These are phyloP conservation scores for Phaeophleospora eucalypticola DNA, from an alignment of 2,329 filamentous ascomycete genomes.

Conservation along the genomic window DNA sequence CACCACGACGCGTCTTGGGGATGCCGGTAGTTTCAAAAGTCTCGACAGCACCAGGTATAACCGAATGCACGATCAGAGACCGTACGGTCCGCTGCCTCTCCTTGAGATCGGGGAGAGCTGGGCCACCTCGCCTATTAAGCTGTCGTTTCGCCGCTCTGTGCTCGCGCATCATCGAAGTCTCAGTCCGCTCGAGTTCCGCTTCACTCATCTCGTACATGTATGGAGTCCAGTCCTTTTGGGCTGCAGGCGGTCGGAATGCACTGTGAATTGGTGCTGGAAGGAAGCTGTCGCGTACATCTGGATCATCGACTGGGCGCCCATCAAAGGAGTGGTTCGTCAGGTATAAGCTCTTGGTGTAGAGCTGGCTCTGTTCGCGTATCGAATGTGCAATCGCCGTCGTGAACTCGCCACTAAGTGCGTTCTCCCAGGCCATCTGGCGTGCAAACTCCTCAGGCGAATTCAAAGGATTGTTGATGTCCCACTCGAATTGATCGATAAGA, in stretches of 20 bases:
- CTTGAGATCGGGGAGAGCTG: slow-evolving; percentile 90
- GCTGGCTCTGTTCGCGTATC: slow-evolving; percentile 90
- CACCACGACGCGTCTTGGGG: slow-evolving; percentile 59
- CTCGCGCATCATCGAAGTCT: slow-evolving; percentile 88
- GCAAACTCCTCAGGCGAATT: slow-evolving; percentile 97
- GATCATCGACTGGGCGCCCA: slow-evolving; percentile 85
- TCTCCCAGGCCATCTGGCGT: slow-evolving; percentile 77
- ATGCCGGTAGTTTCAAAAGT: slow-evolving; percentile 79
- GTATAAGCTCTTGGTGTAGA: slow-evolving; percentile 91
- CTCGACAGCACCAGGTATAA: slow-evolving; percentile 79
- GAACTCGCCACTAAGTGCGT: slow-evolving; percentile 91
- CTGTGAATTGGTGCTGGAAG: slow-evolving; percentile 75
- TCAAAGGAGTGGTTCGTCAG: slow-evolving; percentile 93
- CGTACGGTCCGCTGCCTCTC: slow-evolving; percentile 90
- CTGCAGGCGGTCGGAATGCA: slow-evolving; percentile 84
- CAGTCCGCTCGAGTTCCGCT: slow-evolving; percentile 80
- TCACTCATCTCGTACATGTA: slow-evolving; percentile 94
- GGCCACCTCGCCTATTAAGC: slow-evolving; percentile 87
- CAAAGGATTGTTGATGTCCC: slow-evolving; percentile 93
- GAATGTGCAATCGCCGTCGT: slow-evolving; percentile 96
- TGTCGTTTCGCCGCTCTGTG: slow-evolving; percentile 93
- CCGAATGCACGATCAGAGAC: slow-evolving; percentile 85
- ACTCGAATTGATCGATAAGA: slow-evolving; percentile 94
- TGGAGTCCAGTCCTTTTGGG: slow-evolving; percentile 89
- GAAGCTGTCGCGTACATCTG: slow-evolving; percentile 81